Conservation (phyloP, 148 eudicot species). For the Bassia scoparia region DNA sequence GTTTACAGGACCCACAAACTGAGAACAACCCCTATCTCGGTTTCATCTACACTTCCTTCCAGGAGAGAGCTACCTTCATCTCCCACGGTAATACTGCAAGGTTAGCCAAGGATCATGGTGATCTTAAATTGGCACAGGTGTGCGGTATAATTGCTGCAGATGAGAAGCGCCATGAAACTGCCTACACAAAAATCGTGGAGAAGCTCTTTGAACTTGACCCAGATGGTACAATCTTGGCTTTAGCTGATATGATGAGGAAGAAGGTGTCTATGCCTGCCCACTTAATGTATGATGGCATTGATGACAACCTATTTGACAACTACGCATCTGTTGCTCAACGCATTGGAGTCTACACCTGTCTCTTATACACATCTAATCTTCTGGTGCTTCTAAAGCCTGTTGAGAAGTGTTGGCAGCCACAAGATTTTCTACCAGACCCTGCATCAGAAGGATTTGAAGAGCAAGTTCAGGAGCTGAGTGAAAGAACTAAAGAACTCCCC, state of each 20-base stretch:
- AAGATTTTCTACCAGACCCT: slow-evolving; percentile 45
- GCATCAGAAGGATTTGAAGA: slow-evolving; percentile 39
- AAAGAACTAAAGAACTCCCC: slow-evolving; percentile 36
- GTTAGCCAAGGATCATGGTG: slow-evolving; percentile 45
- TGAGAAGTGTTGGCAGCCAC: slow-evolving; percentile 48
- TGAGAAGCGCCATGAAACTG: slow-evolving; percentile 46
- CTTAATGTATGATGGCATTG: slow-evolving; percentile 43
- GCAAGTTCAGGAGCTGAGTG: slow-evolving; percentile 39
- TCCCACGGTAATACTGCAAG: slow-evolving; percentile 51
- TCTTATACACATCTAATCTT: too few relatives aligned
- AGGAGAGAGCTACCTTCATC: slow-evolving; percentile 50
- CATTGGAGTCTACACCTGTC: slow-evolving; percentile 45
- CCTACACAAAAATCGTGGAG: slow-evolving; percentile 47
- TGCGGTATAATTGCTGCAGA: slow-evolving; percentile 53
- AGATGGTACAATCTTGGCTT: slow-evolving; percentile 32
- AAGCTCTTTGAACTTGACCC: slow-evolving; percentile 51
- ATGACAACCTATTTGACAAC: slow-evolving; percentile 42
- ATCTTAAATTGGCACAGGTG: slow-evolving; percentile 36
- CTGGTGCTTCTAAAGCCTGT: slow-evolving; percentile 36
- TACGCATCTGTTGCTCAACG: slow-evolving; percentile 41
- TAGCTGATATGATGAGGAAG: slow-evolving; percentile 52
- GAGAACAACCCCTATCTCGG: slow-evolving; percentile 51
- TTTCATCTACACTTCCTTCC: slow-evolving; percentile 53
- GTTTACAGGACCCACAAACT: slow-evolving; percentile 36
- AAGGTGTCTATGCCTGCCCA: slow-evolving; percentile 46